Conservation (phyloP, 2,329 filamentous ascomycete genomes). For the Aspergillus unguis region DNA sequence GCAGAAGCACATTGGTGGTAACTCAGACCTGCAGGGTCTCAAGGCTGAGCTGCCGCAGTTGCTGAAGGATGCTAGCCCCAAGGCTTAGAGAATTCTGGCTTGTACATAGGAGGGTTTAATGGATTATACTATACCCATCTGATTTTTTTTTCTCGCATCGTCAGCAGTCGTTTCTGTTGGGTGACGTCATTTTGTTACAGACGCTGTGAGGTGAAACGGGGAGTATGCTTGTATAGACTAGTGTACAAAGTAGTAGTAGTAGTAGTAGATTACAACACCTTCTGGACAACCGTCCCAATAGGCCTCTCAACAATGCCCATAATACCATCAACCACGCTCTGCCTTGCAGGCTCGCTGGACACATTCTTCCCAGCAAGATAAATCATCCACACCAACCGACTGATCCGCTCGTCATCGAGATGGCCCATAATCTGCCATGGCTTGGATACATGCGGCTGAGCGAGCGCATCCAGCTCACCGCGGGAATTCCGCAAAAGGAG, state of each 20-base stretch:
- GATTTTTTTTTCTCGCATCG: no score
- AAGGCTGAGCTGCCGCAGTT: constrained; percentile 62
- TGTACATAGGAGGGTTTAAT: no score
- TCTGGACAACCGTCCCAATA: constrained; percentile 78
- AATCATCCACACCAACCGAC: constrained; percentile 79
- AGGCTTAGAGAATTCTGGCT: constrained; percentile 25
- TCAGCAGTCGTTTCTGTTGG: no score
- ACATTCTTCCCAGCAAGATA: constrained; percentile 86
- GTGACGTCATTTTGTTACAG: background rate
- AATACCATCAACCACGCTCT: constrained; percentile 80
- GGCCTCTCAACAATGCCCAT: constrained; percentile 86
- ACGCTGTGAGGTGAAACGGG: background rate
- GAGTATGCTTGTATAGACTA: background rate
- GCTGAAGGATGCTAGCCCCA: constrained; percentile 61
- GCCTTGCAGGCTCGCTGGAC: constrained; percentile 75
- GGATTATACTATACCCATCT: no score
- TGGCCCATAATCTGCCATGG: constrained; percentile 61
- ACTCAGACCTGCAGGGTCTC: constrained; percentile 77
- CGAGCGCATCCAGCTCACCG: constrained; percentile 67
- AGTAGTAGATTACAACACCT: constrained; percentile 52
- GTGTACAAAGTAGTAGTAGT: background rate
- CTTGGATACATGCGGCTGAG: constrained; percentile 51
- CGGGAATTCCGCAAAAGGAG: constrained; percentile 64
- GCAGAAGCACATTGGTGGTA: constrained; percentile 90
- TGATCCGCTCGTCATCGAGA: constrained; percentile 74